These are phyloP conservation scores for Strobilomyces dryophilus DNA, from an alignment of 768 basidiomycete species.

Conservation along the genomic window DNA sequence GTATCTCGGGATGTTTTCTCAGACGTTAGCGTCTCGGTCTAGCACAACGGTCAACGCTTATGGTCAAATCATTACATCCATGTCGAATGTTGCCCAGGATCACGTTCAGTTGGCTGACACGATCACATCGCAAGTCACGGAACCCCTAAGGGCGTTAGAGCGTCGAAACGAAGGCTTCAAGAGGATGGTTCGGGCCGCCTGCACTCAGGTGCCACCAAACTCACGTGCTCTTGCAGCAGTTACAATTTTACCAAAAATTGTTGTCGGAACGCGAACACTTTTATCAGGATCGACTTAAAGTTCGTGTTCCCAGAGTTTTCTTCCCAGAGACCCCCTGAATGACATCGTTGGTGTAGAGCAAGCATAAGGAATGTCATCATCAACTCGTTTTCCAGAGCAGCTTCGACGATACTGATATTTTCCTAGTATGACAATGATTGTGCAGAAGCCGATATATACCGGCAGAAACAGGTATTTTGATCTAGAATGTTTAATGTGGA, in stretches of 20 bases:
- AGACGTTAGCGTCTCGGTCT: slow-evolving; percentile 10
- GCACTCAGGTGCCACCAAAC: not conserved
- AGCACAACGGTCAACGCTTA: slow-evolving; percentile 78
- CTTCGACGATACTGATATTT: slow-evolving; percentile 6
- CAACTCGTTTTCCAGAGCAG: not conserved
- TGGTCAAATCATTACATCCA: slow-evolving; percentile 58
- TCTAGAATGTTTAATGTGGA: not conserved
- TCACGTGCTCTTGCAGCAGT: slow-evolving; percentile 47
- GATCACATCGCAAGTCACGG: slow-evolving; percentile 55
- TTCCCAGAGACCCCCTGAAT: slow-evolving; percentile 1
- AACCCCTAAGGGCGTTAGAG: slow-evolving; percentile 57
- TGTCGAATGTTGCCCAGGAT: slow-evolving; percentile 59
- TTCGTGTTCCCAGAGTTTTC: slow-evolving; percentile 25
- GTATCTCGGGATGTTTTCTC: slow-evolving; percentile 6
- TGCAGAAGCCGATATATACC: slow-evolving; percentile 61
- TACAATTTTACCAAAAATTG: slow-evolving; percentile 66
- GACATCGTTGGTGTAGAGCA: slow-evolving; percentile 19
- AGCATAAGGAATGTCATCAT: slow-evolving; percentile 27
- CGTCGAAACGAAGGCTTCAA: slow-evolving; percentile 60
- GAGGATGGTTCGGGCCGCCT: slow-evolving; percentile 49
- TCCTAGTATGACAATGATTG: slow-evolving; percentile 78
- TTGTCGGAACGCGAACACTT: slow-evolving; percentile 65
- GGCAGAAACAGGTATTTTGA: slow-evolving; percentile 67
- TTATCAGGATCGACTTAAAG: slow-evolving; percentile 69
- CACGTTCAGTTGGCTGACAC: slow-evolving; percentile 65